Conservation (phyloP, 148 eudicot species). For the Beta vulgaris region DNA sequence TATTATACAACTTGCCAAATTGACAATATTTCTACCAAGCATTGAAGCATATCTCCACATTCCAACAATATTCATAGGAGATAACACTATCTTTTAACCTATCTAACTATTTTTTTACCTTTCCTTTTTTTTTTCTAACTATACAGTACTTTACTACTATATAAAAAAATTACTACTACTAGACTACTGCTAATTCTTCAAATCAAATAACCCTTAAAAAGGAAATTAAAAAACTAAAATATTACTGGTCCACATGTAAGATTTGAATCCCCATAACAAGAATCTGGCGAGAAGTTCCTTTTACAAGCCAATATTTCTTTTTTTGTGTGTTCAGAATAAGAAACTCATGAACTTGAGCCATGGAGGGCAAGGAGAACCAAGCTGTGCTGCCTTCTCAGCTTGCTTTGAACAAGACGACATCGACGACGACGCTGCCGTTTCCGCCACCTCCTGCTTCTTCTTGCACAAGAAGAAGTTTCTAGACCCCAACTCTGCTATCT, state of each 20-base stretch:
- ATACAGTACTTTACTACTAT: no score
- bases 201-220: background rate
- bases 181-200: background rate
- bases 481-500: slow-evolving; percentile 60
- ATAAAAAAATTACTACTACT: background rate
- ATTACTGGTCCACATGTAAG: background rate
- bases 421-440: slow-evolving; percentile 6
- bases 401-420: slow-evolving; percentile 44
- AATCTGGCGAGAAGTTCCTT: background rate
- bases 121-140: background rate
- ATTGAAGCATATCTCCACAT: background rate
- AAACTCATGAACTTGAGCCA: slow-evolving; percentile 64
- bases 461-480: slow-evolving; percentile 83
- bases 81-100: background rate
- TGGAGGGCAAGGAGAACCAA: slow-evolving; percentile 39
- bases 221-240: background rate
- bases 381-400: slow-evolving; percentile 42
- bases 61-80: background rate
- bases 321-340: slow-evolving; percentile 20
- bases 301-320: background rate
- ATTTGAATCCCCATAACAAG: background rate
- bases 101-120: background rate
- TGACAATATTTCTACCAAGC: background rate
- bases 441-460: slow-evolving; percentile 19
- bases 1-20: background rate